A percentile compares a stretch with the other conserved stretches of the same genome.
These are phyloP conservation scores for Gastrolobium villosum DNA, from an alignment of 306 rosid genomes.

Conservation along the genomic window DNA sequence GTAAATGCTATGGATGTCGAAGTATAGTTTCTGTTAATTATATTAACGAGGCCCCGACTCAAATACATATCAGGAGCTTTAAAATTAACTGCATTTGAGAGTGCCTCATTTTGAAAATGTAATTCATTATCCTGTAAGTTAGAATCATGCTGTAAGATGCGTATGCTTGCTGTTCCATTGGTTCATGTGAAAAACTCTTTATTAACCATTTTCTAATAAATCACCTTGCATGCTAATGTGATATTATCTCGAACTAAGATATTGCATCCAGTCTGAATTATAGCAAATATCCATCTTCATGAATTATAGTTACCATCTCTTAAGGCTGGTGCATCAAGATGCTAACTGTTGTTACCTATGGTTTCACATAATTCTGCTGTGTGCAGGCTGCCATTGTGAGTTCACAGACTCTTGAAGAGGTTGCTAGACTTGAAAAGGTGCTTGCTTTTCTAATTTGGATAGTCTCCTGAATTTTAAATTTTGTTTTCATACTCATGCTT, in stretches of 20 bases:
- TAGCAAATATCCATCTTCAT: conserved; percentile 3
- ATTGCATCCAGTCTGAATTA: conserved; percentile 7
- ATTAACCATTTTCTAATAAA: no score
- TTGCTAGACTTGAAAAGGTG: conserved; percentile 99
- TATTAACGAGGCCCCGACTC: not conserved
- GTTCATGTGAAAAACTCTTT: no score
- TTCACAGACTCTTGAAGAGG: conserved; percentile 98
- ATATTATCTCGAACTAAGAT: conserved; percentile 13
- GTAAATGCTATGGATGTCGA: not conserved
- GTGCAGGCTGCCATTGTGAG: conserved; percentile 98
- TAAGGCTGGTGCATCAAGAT: conserved; percentile 19
- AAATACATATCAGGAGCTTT: not conserved
- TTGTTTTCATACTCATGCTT: conserved; percentile 10
- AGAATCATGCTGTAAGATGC: no score
- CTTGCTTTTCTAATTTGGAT: conserved; percentile 40
- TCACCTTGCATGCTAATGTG: not conserved
- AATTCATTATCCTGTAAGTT: no score
- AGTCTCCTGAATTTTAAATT: conserved; percentile 6
- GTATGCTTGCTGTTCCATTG: no score
- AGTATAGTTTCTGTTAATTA: not conserved
- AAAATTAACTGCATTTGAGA: conserved; percentile 25
- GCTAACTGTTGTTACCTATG: conserved; percentile 19
- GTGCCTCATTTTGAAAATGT: conserved; percentile 18
- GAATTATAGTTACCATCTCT: conserved; percentile 8
- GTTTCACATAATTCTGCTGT: conserved; percentile 42